Evolutionary conservation across 2,329 filamentous ascomycete species (phyloP), one percentile per base, ranked within the genome.

Genomic region (Aspergillus neoniger): DNA sequence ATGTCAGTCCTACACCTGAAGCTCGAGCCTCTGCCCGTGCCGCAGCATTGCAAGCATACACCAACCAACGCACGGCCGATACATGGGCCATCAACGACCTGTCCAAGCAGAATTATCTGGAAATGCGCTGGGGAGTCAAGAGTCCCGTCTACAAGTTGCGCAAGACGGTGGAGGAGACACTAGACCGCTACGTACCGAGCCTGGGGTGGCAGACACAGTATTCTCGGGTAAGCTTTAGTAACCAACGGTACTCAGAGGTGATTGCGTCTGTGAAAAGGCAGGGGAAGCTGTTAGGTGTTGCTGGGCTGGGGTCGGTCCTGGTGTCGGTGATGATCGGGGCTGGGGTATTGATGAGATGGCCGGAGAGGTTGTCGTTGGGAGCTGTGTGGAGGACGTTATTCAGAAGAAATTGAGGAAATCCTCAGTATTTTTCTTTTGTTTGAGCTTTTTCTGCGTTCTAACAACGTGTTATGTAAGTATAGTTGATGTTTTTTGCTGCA

Each of bases 121-220:
- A 99, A 78, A 99, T 99, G 95, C 87, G 93, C 9, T 85, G 88
- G 0, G 91, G 91, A 3, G 95, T 98, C 8, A 86, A 90, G 41
- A 92, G 88, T 0, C 88, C 86, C 0, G 71, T 89, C 0, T 98
- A 98, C 71, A 85, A 89, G 36, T 74, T 95, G 9, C 86, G 95
- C 58, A 99, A 99, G 77, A 88, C 82, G 65, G 80, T 97, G 14
- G 95, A 99, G 72, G 95, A 99, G 79, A 86, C 84, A 36, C 80
- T 98, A 55, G 91, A 89, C 55, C 84, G 90, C 14, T 88, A 90
- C 68, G 71, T 96, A 2, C 95, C 95, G 0, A 79, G 83, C 25
- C 77, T 93, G 12, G 95, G 94, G 0, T 97, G 94, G 88, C 87
- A 89, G 72, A 99, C 95, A 2, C 92, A 96, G 78, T 99, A 99